phyloP scores from a whole-genome alignment of 768 basidiomycete species.

The Obba rivulosa region DNA sequence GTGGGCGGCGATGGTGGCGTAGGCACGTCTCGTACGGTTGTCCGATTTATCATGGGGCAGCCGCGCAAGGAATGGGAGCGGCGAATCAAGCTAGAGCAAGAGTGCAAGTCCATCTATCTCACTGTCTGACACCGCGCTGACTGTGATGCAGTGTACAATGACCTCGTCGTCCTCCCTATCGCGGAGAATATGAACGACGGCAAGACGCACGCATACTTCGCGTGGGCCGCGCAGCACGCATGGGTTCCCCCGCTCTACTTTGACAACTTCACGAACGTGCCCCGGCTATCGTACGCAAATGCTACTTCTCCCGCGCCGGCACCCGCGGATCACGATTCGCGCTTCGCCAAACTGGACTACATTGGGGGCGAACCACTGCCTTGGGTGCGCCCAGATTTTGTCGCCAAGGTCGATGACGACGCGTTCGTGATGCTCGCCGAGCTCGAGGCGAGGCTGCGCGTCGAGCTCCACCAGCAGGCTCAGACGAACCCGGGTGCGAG shows the following conservation, averaged over 20 bases:
- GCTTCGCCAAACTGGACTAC: constrained; percentile 47
- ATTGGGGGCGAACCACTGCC: constrained; percentile 37
- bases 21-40: constrained; percentile 78
- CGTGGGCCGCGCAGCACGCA: constrained; percentile 87
- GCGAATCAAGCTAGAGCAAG: constrained; percentile 82
- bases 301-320: constrained; percentile 47
- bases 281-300: constrained; percentile 66
- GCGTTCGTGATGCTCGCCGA: constrained; percentile 94
- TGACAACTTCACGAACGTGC: constrained; percentile 35
- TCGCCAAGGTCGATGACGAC: constrained; percentile 94
- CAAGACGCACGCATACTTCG: constrained; percentile 88
- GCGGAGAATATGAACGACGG: constrained; percentile 96
- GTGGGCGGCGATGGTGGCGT: constrained; percentile 60
- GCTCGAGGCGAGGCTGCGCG: constrained; percentile 81
- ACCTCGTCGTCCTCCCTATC: constrained; percentile 78
- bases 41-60: constrained; percentile 86
- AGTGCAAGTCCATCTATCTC: constrained; percentile 51
- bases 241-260: constrained; percentile 81
- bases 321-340: constrained; percentile 72
- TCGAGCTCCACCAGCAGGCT: constrained; percentile 50
- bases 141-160: constrained; percentile 61
- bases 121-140: not conserved
- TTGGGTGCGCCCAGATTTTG: constrained; percentile 87
- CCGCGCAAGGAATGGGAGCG: constrained; percentile 78
- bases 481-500: not conserved